Percentiles rank a stretch among this genome's conserved stretches.
Evolutionary conservation across 2,329 filamentous ascomycete genomes (phyloP).

Genomic region (Sclerotinia subarctica): DNA sequence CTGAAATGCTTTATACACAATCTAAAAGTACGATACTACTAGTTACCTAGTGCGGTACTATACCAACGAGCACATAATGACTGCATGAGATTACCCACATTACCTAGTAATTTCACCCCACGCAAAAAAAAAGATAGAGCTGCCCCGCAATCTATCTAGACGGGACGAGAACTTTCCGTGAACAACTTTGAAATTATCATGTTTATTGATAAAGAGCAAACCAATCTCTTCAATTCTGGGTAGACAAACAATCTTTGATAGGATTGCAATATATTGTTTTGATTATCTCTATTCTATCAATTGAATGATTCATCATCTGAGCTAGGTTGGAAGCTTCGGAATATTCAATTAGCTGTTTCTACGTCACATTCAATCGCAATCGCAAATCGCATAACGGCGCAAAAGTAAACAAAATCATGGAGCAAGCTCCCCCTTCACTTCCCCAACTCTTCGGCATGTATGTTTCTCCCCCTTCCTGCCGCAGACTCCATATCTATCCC

Average conservation of each 20-base stretch:
- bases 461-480: not conserved
- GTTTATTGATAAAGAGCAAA: not conserved
- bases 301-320: not conserved
- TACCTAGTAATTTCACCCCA: not conserved
- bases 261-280: too few relatives aligned
- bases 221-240: not conserved
- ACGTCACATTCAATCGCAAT: conserved; percentile 1
- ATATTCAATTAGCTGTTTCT: not conserved
- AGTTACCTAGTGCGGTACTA: not conserved
- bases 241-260: not conserved
- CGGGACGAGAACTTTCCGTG: conserved; percentile 7
- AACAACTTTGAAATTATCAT: not conserved
- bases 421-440: conserved; percentile 22
- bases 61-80: not conserved
- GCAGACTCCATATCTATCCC: not conserved
- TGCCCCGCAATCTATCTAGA: conserved; percentile 6
- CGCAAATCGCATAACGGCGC: not conserved
- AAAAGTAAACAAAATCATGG: not conserved
- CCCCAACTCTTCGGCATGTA: conserved; percentile 37
- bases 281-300: not conserved
- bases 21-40: not conserved
- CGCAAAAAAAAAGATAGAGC: not conserved
- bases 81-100: not conserved
- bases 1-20: not conserved
- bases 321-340: not conserved